phyloP scores from a whole-genome alignment of 331 rosid species.

The Quercus lobata region DNA sequence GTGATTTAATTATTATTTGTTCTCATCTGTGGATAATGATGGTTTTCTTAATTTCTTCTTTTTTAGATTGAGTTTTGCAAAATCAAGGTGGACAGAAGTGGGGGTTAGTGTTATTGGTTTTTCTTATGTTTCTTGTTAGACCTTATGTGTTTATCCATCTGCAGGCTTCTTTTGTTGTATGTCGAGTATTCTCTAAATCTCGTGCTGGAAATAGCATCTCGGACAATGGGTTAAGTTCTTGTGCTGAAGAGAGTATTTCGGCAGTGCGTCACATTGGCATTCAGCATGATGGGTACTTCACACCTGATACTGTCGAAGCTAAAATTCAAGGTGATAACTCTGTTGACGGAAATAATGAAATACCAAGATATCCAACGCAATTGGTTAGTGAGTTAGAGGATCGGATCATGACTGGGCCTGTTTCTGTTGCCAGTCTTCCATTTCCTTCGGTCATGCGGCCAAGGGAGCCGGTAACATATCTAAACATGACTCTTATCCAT shows the following conservation, averaged over 20 bases:
- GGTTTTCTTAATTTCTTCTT: not conserved
- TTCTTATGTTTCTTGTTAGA: not conserved
- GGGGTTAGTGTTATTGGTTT: not conserved
- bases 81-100: not conserved
- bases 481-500: not conserved
- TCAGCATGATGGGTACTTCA: conserved; percentile 39
- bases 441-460: conserved; percentile 9
- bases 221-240: conserved; percentile 47
- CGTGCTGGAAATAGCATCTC: conserved; percentile 28
- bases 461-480: conserved; percentile 28
- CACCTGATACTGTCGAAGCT: conserved; percentile 20
- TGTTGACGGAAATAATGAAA: conserved; percentile 28
- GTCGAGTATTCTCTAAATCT: conserved; percentile 55
- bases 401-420: conserved; percentile 15
- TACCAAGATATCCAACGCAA: conserved; percentile 12
- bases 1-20: not conserved
- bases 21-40: not conserved
- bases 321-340: conserved; percentile 22
- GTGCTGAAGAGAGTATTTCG: conserved; percentile 50
- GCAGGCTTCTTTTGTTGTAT: conserved; percentile 62
- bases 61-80: not conserved
- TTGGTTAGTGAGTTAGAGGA: conserved; percentile 18
- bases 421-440: conserved; percentile 17
- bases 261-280: conserved; percentile 49
- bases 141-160: conserved; percentile 6